phyloP scores from a whole-genome alignment of 140 eudicot species.

The Erigeron philadelphicus region DNA sequence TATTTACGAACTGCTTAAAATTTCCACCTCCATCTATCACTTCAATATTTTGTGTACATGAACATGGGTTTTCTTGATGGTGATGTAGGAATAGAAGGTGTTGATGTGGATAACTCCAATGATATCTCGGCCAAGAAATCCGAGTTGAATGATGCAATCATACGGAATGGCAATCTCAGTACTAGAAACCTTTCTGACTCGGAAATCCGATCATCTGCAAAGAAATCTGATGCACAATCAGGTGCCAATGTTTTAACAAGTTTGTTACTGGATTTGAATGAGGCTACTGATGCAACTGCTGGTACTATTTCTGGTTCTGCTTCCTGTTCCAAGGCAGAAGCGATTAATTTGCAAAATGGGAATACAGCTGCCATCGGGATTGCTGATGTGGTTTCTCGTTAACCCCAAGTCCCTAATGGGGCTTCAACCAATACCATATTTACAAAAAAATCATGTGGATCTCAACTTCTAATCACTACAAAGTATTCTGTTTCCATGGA shows the following conservation, averaged over 20 bases:
- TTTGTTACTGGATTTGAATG: neutral
- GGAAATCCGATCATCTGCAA: conserved; percentile 14
- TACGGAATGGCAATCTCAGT: conserved; percentile 12
- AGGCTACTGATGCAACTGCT: neutral
- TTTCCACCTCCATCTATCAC: neutral
- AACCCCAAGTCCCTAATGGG: conserved; percentile 18
- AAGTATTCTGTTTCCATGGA: conserved; percentile 16
- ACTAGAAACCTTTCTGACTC: conserved; percentile 23
- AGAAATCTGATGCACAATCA: conserved; percentile 25
- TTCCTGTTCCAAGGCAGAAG: conserved; percentile 17
- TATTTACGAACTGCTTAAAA: neutral
- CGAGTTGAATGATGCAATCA: conserved; percentile 17
- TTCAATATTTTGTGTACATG: conserved; percentile 5
- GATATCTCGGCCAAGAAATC: neutral
- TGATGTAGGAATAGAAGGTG: conserved; percentile 33
- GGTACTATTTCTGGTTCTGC: conserved; percentile 20
- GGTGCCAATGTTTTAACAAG: conserved; percentile 13
- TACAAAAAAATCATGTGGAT: neutral
- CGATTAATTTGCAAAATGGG: conserved; percentile 16
- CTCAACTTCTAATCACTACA: conserved; percentile 8
- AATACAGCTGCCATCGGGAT: conserved; percentile 11
- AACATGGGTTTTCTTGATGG: neutral
- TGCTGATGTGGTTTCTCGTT: conserved; percentile 12
- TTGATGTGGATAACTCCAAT: conserved; percentile 21
- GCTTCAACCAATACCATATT: conserved; percentile 13